Conservation (phyloP, 441 rosid species). For the Brassica hybrid region DNA sequence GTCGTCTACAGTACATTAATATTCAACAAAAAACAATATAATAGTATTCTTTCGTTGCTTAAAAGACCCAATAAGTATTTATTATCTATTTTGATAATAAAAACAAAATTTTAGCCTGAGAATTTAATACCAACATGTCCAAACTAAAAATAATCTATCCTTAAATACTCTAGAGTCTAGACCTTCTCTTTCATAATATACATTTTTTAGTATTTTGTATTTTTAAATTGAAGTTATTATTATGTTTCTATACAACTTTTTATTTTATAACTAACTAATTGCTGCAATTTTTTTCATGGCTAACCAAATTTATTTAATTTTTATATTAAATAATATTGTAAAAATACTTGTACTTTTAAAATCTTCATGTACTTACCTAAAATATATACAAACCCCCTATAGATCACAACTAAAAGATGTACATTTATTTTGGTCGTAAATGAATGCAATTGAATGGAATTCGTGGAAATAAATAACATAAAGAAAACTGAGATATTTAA, state of each 20-base stretch:
- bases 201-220: not conserved
- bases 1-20: constrained; percentile 25
- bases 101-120: not conserved
- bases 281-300: not conserved
- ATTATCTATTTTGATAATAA: not conserved
- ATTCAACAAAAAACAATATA: constrained; percentile 15
- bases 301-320: not conserved
- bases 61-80: not conserved
- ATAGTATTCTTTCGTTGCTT: not conserved
- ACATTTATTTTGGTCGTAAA: not conserved
- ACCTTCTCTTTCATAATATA: not conserved
- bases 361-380: not conserved
- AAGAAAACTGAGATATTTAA: not conserved
- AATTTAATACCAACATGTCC: constrained; percentile 6
- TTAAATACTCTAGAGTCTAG: not conserved
- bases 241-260: not conserved
- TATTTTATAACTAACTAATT: not conserved
- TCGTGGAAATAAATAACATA: not conserved
- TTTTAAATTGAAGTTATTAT: not conserved
- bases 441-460: not conserved
- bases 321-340: not conserved
- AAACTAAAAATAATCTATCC: not conserved
- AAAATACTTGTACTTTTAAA: not conserved
- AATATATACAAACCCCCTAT: not conserved
- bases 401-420: not conserved